A percentile compares a stretch with the other conserved stretches of the same genome.
These are phyloP conservation scores for Globisporangium paroecandrum DNA, from an alignment of 352 stramenopile species.

Conservation along the genomic window DNA sequence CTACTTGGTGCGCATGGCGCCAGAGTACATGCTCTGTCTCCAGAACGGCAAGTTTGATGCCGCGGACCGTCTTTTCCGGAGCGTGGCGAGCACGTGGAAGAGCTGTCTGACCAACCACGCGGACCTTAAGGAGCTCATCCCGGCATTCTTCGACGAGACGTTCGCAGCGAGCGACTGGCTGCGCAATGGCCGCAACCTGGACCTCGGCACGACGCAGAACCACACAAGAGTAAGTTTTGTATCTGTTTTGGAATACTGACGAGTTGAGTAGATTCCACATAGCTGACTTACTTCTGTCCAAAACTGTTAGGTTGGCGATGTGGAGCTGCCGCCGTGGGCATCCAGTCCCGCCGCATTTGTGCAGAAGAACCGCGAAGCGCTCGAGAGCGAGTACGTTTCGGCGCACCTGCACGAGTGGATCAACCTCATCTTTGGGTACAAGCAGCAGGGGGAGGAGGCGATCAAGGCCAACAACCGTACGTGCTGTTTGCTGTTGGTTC, in stretches of 20 bases:
- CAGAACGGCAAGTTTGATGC: slow-evolving; percentile 99
- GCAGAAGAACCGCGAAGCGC: slow-evolving; percentile 89
- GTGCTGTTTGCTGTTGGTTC: slow-evolving; percentile 13
- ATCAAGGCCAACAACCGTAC: slow-evolving; percentile 77
- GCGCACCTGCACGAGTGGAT: slow-evolving; percentile 97
- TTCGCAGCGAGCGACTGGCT: slow-evolving; percentile 89
- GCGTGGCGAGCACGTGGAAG: slow-evolving; percentile 91
- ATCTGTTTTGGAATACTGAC: no score
- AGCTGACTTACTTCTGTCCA: not conserved
- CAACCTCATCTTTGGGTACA: slow-evolving; percentile 97
- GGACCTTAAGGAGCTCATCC: slow-evolving; percentile 99
- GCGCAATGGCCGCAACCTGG: slow-evolving; percentile 93
- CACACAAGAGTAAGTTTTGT: slow-evolving; percentile 45
- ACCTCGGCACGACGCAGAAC: slow-evolving; percentile 90
- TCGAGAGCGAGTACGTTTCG: slow-evolving; percentile 96
- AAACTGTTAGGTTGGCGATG: slow-evolving; percentile 91
- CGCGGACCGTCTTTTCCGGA: slow-evolving; percentile 96
- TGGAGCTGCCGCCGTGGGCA: slow-evolving; percentile 94
- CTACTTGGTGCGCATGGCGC: slow-evolving; percentile 96
- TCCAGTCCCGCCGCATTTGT: slow-evolving; percentile 85
- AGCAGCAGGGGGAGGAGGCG: slow-evolving; percentile 91
- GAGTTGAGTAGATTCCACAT: not conserved
- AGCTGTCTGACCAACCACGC: slow-evolving; percentile 78
- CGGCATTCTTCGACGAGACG: slow-evolving; percentile 95
- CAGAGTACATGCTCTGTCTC: slow-evolving; percentile 94